Evolutionary conservation across 148 eudicot species (phyloP), one percentile per base, ranked within the genome.

Genomic region (Agrostemma githago): DNA sequence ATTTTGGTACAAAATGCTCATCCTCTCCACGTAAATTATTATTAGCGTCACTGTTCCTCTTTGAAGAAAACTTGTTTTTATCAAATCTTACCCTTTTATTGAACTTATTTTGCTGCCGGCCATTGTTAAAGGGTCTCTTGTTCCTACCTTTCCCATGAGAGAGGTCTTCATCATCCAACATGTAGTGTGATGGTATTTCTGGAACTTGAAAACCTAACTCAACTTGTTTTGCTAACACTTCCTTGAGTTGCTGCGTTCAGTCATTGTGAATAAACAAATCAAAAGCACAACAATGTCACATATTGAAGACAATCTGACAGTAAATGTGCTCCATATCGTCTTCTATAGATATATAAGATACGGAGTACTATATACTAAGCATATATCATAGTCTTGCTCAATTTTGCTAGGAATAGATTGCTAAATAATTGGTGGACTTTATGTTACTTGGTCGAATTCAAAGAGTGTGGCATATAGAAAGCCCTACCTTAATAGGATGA

Each of bases 191-290:
- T 46, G 98, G 97, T 37, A 94, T 88, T 79, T 94, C 98, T 16
- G 98, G 96, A 74, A 94, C 97, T 85, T 94, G 97, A 83, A 86
- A 88, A 20, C 98, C 98, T 80, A 94, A 75, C 78, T 94, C 90
- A 57, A 82, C 96, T 82, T 94, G 98, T 77, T 89, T 91, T 48
- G 92, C 96, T 77, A 94, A 76, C 72, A 94, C 82, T 17, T 89
- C 97, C 84, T 89, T 89, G 46, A 94, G 90, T 91, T 91, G 97
- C 98, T 94, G 90, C 82, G 74, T 51, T 61, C 62, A 44, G 62
- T 11, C 54, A 76, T 43, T 60, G 54, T 17, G 10, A 63, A 20
- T 44, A 41, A 8, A 63, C 19, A 61, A 42, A 48, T 78, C 61
- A 70, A 20, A 44, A 57, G 40, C 14, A n/a, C 46, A n/a, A 9